A percentile compares a stretch with the other conserved stretches of the same genome.
These are phyloP conservation scores for Endocalyx cinctus DNA, from an alignment of 2,329 filamentous ascomycete species.

Conservation along the genomic window DNA sequence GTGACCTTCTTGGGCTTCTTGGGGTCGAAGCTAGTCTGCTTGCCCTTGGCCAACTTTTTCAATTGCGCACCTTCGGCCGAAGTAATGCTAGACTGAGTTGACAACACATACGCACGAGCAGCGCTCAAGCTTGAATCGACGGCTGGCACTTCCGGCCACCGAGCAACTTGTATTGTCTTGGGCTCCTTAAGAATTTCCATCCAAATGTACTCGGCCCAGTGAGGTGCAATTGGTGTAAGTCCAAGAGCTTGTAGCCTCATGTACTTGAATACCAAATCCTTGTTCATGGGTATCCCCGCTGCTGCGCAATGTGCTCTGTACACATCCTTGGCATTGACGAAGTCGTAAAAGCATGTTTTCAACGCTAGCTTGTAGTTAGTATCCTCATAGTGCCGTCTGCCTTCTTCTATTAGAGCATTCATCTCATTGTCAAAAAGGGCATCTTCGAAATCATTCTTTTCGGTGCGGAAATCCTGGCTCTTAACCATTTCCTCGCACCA, in stretches of 20 bases:
- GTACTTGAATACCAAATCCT: slow-evolving; percentile 71
- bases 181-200: slow-evolving; percentile 78
- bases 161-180: slow-evolving; percentile 71
- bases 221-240: slow-evolving; percentile 78
- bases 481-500: slow-evolving; percentile 86
- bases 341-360: slow-evolving; percentile 82
- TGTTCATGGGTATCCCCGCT: slow-evolving; percentile 80
- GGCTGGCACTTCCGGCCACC: slow-evolving; percentile 65
- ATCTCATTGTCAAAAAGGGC: slow-evolving; percentile 90
- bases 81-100: slow-evolving; percentile 72
- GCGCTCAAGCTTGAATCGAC: slow-evolving; percentile 66
- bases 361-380: slow-evolving; percentile 81
- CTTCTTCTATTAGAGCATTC: slow-evolving; percentile 75
- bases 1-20: slow-evolving; percentile 88
- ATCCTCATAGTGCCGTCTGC: slow-evolving; percentile 70
- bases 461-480: slow-evolving; percentile 72
- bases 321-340: slow-evolving; percentile 50
- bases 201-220: slow-evolving; percentile 95
- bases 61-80: slow-evolving; percentile 76
- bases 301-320: slow-evolving; percentile 30
- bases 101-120: slow-evolving; percentile 71
- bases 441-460: slow-evolving; percentile 72
- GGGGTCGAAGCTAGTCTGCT: slow-evolving; percentile 79
- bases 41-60: slow-evolving; percentile 91
- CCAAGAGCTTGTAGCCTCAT: slow-evolving; percentile 82